Percentiles rank a stretch among this genome's conserved stretches.
phyloP scores from a whole-genome alignment of 768 basidiomycete species.

The Tulasnella sp. region DNA sequence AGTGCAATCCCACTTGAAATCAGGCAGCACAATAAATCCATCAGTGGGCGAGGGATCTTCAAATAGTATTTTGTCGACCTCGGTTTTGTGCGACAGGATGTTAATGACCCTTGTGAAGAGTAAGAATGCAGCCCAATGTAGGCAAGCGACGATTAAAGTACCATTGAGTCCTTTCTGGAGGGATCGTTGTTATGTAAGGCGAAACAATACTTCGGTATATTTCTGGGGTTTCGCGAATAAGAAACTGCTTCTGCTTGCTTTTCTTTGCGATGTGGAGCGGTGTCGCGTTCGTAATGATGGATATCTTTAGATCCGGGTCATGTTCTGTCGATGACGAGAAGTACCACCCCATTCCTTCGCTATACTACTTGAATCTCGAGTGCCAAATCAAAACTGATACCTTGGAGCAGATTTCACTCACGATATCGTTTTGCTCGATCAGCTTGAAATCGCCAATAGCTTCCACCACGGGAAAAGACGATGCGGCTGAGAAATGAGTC shows the following conservation, averaged over 20 bases:
- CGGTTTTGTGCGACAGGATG: slow-evolving; percentile 71
- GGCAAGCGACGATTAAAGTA: slow-evolving; percentile 34
- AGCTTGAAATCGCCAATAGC: slow-evolving; percentile 43
- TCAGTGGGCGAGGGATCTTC: slow-evolving; percentile 47
- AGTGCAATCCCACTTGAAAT: slow-evolving; percentile 93
- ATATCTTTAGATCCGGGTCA: slow-evolving; percentile 73
- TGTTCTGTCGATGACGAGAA: slow-evolving; percentile 39
- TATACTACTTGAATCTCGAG: slow-evolving; percentile 53
- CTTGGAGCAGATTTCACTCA: slow-evolving; percentile 37
- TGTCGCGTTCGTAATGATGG: slow-evolving; percentile 82
- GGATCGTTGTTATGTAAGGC: slow-evolving; percentile 76
- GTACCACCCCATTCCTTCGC: slow-evolving; percentile 70
- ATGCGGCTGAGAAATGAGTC: slow-evolving; percentile 54
- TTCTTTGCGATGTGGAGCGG: slow-evolving; percentile 88
- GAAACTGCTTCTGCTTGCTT: slow-evolving; percentile 60
- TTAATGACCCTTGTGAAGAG: slow-evolving; percentile 66
- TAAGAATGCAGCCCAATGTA: background rate
- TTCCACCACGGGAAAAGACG: slow-evolving; percentile 37
- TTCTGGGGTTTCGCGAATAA: slow-evolving; percentile 80
- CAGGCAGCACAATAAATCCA: slow-evolving; percentile 79
- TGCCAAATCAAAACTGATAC: slow-evolving; percentile 10
- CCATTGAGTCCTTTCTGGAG: slow-evolving; percentile 78
- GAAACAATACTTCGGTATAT: slow-evolving; percentile 65
- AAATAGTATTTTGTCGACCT: slow-evolving; percentile 67
- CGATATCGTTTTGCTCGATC: slow-evolving; percentile 65